Base-by-base conservation (phyloP, 768 basidiomycete species). In the Russula virescens region DNA sequence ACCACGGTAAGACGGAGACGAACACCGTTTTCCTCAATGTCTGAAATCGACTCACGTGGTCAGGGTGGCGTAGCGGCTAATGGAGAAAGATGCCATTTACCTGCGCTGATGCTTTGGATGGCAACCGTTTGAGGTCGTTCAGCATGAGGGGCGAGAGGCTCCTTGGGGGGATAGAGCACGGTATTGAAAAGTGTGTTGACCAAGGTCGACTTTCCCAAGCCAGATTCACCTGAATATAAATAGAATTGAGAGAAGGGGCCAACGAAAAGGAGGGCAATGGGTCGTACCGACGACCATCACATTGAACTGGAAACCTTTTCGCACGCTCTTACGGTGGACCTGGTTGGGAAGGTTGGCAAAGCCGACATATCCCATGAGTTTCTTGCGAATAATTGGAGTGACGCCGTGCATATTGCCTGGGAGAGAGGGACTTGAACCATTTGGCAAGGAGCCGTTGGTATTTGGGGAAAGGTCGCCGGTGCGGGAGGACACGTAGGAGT, bases 131-230 rank as follows among this genome's bases (percentile, higher is more conserved):
- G 90, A 23, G 94, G 83, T 58, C 85, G 80, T 72, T 98, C 97
- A 31, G 86, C 83, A 50, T 92, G 85, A 42, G 95, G 97, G 38
- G 88, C 84, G 18, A 87, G 78, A 55, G 91, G 84, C 69, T 89
- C 85, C 76, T 95, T 95, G 65, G 88, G 84, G 40, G 92, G 88
- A 76, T 98, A 97, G 62, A 99, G 89, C 61, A 86, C 83, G 43
- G 97, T 98, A 75, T 97, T 93, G 85, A 99, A 99, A 68, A 99
- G 83, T 23, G 97, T 99, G 77, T 99, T 99, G 75, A 99, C 89
- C 73, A 98, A 84, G 13, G 97, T 99, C 4, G 97, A 99, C 80
- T 99, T 99, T 59, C 97, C 97, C 63, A 99, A 83, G 57, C 97
- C 97, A 58, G 96, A 98, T 79, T 99, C 96, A 76, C 94, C 94